A percentile compares a stretch with the other conserved stretches of the same genome.
Conservation (phyloP, 2,329 filamentous ascomycete species). For the Aspergillus fijiensis region DNA sequence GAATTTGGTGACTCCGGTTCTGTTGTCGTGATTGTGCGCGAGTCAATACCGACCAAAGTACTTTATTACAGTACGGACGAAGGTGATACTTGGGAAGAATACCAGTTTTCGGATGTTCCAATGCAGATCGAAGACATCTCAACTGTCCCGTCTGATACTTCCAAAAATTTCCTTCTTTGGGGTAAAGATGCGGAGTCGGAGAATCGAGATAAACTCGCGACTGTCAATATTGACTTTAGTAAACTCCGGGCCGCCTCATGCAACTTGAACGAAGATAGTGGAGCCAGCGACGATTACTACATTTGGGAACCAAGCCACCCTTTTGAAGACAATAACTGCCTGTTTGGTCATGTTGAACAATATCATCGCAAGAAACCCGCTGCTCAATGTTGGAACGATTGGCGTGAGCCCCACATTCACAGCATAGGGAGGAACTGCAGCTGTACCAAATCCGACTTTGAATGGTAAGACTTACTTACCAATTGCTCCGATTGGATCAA, state of each 20-base stretch:
- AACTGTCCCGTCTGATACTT: constrained; percentile 83
- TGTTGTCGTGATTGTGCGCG: constrained; percentile 81
- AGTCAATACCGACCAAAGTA: constrained; percentile 64
- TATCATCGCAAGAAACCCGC: constrained; percentile 89
- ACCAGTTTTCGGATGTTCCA: constrained; percentile 69
- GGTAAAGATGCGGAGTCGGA: constrained; percentile 55
- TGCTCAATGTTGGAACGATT: constrained; percentile 77
- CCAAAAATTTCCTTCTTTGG: constrained; percentile 91
- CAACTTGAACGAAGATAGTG: constrained; percentile 61
- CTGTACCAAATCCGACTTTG: constrained; percentile 82
- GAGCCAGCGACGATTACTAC: constrained; percentile 68
- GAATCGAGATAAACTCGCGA: constrained; percentile 56
- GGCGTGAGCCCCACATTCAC: constrained; percentile 68
- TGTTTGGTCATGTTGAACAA: constrained; percentile 86
- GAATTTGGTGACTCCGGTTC: constrained; percentile 95
- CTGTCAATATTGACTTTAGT: constrained; percentile 86
- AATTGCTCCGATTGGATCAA: background rate
- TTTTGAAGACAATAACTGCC: constrained; percentile 70
- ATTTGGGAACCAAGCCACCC: constrained; percentile 88
- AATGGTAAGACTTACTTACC: constrained; percentile 66
- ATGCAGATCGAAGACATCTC: constrained; percentile 77
- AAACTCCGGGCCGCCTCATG: constrained; percentile 73
- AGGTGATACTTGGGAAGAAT: constrained; percentile 74
- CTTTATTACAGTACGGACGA: constrained; percentile 78
- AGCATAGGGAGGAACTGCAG: constrained; percentile 71